Base-by-base conservation (phyloP, 345 rosid genomes). In the Gossypium sturtianum region DNA sequence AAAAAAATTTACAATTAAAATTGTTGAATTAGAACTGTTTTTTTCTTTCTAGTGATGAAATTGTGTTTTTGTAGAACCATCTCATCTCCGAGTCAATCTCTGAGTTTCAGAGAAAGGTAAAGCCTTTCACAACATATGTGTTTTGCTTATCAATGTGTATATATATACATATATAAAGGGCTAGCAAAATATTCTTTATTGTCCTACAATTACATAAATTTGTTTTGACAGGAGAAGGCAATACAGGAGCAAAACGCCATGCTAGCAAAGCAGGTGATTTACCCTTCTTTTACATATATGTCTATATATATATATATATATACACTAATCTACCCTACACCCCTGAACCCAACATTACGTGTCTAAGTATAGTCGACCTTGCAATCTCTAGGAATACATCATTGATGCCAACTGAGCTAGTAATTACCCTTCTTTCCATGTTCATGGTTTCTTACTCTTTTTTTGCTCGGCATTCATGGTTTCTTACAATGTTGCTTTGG, bases 51-150 rank as follows among this genome's bases (percentile, higher is more conserved):
- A 51, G 3, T 59, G 56, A 20, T 51, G 20, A 12, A 48, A 51
- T 12, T 75, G 48, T 48, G 49, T 49, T 16, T 69, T 79, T 80
- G 81, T 88, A 94, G 97, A 92, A 94, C 79, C 97, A 92, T 51
- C 89, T 92, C 77, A 86, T 94, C 93, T 64, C 74, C 66, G 95
- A 91, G 60, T 92, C 97, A 49, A 91, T 94, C 82, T 83, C 86
- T 51, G 91, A 84, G 76, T 91, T 91, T 58, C 97, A 91, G 80
- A 86, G 74, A 79, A 94, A 89, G 93, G 98, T 88, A 78, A 74
- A 34, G 38, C 43, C 60, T 71, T 52, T 29, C 16, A 59, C 6
- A 11, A 23, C 63, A 58, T 12, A 23, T 12, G 52, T 20, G 52
- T 20, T 19, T 52, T 23, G 54, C 68, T 47, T 25, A 27, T 47